phyloP scores from a whole-genome alignment of 441 rosid species.

The Populus hybrid region DNA sequence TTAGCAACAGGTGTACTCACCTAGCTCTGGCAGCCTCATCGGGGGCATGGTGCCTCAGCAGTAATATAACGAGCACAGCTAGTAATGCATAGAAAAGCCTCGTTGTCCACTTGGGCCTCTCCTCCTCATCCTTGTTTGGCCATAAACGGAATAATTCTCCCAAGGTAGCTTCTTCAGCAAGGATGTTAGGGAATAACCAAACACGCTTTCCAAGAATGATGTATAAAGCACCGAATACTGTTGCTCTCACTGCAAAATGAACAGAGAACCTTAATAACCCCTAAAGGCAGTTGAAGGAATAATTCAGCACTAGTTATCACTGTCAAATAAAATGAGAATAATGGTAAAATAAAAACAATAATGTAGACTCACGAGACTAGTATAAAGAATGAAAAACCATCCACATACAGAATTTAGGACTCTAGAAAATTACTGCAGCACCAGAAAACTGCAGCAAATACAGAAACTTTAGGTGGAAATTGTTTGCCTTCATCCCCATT shows the following conservation, averaged over 20 bases:
- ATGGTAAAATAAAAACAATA: not conserved
- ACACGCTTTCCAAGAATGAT: slow-evolving; percentile 82
- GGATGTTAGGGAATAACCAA: slow-evolving; percentile 98
- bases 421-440: not conserved
- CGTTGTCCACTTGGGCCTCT: too few relatives aligned
- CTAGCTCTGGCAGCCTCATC: slow-evolving; percentile 99
- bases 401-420: not conserved
- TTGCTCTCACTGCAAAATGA: slow-evolving; percentile 72
- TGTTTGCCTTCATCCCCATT: too few relatives aligned
- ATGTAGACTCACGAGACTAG: not conserved
- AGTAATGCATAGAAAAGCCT: slow-evolving; percentile 81
- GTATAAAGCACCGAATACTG: slow-evolving; percentile 71
- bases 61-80: slow-evolving; percentile 71
- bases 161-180: slow-evolving; percentile 98
- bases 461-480: not conserved
- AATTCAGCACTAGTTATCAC: not conserved
- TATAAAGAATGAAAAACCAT: not conserved
- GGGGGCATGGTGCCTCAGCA: slow-evolving; percentile 95
- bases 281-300: not conserved
- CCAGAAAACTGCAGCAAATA: too few relatives aligned
- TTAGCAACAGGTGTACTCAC: slow-evolving; percentile 34
- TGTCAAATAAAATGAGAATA: not conserved
- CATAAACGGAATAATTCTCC: slow-evolving; percentile 90
- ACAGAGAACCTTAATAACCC: not conserved
- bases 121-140: slow-evolving; percentile 97